Evolutionary conservation across 805 yeast species (phyloP).

Genomic region (Phaffomyces opuntiae): DNA sequence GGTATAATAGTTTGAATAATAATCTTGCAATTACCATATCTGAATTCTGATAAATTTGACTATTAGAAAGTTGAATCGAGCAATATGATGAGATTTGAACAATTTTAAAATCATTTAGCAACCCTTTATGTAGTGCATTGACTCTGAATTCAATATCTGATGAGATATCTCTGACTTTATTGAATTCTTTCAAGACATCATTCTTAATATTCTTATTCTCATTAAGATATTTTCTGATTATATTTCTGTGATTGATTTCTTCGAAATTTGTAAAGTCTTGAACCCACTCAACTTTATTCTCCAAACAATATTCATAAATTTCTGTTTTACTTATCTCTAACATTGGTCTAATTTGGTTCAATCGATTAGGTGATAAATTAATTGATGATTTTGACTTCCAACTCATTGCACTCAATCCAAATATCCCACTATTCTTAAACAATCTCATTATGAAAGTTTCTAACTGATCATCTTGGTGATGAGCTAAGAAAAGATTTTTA

Average conservation of each 20-base stretch:
- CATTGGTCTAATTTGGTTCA: slow-evolving; percentile 45
- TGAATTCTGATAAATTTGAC: slow-evolving; percentile 11
- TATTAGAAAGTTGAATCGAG: slow-evolving; percentile 14
- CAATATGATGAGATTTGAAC: neutral
- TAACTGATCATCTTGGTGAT: slow-evolving; percentile 63
- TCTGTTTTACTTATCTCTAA: slow-evolving; percentile 37
- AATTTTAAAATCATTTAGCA: slow-evolving; percentile 1
- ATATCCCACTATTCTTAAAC: slow-evolving; percentile 34
- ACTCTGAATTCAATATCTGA: slow-evolving; percentile 15
- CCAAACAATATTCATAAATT: slow-evolving; percentile 39
- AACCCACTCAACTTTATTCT: slow-evolving; percentile 46
- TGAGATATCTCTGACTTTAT: slow-evolving; percentile 16
- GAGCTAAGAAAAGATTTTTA: slow-evolving; percentile 49
- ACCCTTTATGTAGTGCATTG: neutral
- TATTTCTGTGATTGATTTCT: slow-evolving; percentile 50
- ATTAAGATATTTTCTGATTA: slow-evolving; percentile 33
- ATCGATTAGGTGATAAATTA: slow-evolving; percentile 8
- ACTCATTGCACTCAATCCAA: slow-evolving; percentile 56
- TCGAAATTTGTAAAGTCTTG: slow-evolving; percentile 60
- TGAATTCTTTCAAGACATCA: slow-evolving; percentile 11
- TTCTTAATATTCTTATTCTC: slow-evolving; percentile 9
- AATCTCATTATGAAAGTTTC: slow-evolving; percentile 63
- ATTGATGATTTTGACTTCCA: slow-evolving; percentile 16
- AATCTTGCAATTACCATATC: slow-evolving; percentile 19
- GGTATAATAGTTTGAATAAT: slow-evolving; percentile 23